A percentile compares a stretch with the other conserved stretches of the same genome.
Conservation (phyloP, 345 rosid species). For the Eutrema heterophyllum region DNA sequence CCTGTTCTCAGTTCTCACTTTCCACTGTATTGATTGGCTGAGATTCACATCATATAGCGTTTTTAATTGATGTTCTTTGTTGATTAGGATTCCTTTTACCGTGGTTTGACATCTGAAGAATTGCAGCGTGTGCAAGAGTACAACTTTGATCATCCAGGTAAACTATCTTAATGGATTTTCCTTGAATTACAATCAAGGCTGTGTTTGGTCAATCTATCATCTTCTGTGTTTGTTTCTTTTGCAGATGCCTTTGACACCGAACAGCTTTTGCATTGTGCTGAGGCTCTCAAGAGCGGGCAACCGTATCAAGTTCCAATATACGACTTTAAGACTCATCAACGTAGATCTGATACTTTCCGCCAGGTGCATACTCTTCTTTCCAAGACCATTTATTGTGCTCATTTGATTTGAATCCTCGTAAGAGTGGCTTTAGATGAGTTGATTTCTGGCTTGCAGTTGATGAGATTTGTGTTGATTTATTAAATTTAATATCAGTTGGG, state of each 20-base stretch:
- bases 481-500: not conserved
- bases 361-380: slow-evolving; percentile 45
- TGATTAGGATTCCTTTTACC: slow-evolving; percentile 85
- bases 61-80: not conserved
- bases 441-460: not conserved
- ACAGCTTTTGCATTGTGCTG: slow-evolving; percentile 83
- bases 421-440: not conserved
- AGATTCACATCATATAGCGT: not conserved
- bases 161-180: too few species aligned
- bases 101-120: slow-evolving; percentile 84
- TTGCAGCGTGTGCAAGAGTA: slow-evolving; percentile 78
- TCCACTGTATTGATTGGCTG: not conserved
- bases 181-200: too few species aligned
- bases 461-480: not conserved
- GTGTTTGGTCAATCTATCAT: not conserved
- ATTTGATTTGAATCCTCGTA: not conserved
- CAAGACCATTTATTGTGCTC: not conserved
- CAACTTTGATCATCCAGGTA: slow-evolving; percentile 98
- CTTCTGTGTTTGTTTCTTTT: slow-evolving; percentile 17
- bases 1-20: not conserved
- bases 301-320: slow-evolving; percentile 86
- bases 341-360: slow-evolving; percentile 72
- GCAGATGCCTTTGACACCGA: slow-evolving; percentile 96
- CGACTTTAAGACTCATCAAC: slow-evolving; percentile 83
- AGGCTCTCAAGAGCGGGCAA: slow-evolving; percentile 66